Evolutionary conservation across 352 stramenopile genomes (phyloP), one percentile per base, ranked within the genome.

Genomic region (Peronosclerospora sorghi): DNA sequence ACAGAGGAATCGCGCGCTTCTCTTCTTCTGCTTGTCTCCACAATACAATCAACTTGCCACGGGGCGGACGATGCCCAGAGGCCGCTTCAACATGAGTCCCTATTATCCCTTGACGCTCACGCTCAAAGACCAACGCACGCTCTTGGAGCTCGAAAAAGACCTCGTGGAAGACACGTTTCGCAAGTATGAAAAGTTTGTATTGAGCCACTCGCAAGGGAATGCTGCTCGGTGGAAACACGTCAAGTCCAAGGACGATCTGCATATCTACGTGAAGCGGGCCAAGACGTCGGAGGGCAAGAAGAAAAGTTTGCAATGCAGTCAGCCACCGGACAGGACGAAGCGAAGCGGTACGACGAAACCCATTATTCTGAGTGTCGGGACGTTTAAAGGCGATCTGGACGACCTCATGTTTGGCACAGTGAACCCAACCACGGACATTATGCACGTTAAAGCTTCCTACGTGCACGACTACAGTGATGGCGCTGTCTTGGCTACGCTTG

Each of bases 341-440:
- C 9, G 17, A n/a, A 28, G n/a, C 1, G 39, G 32, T 1, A 32
- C 2, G 10, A 39, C 4, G 17, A 34, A 12, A 10, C 18, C 18
- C 7, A 36, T 62, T 7, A 45, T 67, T 39, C 19, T 64, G 26
- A 61, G 45, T 15, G 48, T 63, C 0, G 62, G 47, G 0, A 66
- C 45, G 0, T 56, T 68, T 18, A 43, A 50, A 2, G 58, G 57
- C 2, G 24, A 65, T 19, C 43, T 69, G 29, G 50, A 69, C 28
- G 62, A 73, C 41, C 41, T 69, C 41, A 64, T 73, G 59, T 64
- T 64, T 14, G 54, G 54, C 1, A 47, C 61, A 8, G 42, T 62
- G 27, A 71, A 65, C 26, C 56, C 53, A 7, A 67, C 56, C 13
- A 41, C 59, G 9, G 56, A 61, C n/a, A 50, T 54, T 20, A 70